Evolutionary conservation across 768 basidiomycete species (phyloP).

Genomic region (Mycena maculata): DNA sequence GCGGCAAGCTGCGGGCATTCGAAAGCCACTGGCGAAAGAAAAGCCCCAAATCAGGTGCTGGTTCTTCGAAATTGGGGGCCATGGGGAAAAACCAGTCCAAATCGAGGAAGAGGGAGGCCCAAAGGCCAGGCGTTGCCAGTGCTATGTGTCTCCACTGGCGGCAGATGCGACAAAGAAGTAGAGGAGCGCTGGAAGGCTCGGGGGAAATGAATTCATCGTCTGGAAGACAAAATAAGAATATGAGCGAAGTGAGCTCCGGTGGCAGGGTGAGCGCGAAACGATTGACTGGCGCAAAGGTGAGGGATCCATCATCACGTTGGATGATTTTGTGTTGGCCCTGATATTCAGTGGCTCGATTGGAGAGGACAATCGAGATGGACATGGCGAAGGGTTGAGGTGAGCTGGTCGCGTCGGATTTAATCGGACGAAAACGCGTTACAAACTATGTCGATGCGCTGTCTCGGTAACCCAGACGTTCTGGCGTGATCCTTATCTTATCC

Average conservation of each 20-base stretch:
- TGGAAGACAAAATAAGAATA: no score
- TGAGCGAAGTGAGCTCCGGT: background rate
- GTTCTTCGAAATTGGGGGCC: no score
- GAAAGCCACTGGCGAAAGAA: constrained; percentile 16
- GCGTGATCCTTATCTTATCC: no score
- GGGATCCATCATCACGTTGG: background rate
- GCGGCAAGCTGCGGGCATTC: background rate
- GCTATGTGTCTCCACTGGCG: constrained; percentile 22
- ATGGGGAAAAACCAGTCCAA: background rate
- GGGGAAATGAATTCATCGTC: constrained; percentile 16
- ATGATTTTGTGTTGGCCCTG: constrained; percentile 11
- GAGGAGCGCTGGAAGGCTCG: constrained; percentile 4
- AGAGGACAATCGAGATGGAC: background rate
- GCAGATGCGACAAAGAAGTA: constrained; percentile 24
- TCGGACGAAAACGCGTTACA: no score
- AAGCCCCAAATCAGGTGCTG: background rate
- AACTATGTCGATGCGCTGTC: no score
- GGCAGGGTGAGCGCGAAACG: constrained; percentile 22
- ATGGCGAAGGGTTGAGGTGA: no score
- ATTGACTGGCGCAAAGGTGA: constrained; percentile 8
- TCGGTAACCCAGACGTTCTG: no score
- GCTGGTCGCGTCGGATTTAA: no score
- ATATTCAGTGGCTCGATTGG: background rate
- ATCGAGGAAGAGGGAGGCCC: constrained; percentile 23
- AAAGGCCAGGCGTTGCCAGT: constrained; percentile 20